Conservation (phyloP, 441 rosid species). For the Jatropha podagrica region DNA sequence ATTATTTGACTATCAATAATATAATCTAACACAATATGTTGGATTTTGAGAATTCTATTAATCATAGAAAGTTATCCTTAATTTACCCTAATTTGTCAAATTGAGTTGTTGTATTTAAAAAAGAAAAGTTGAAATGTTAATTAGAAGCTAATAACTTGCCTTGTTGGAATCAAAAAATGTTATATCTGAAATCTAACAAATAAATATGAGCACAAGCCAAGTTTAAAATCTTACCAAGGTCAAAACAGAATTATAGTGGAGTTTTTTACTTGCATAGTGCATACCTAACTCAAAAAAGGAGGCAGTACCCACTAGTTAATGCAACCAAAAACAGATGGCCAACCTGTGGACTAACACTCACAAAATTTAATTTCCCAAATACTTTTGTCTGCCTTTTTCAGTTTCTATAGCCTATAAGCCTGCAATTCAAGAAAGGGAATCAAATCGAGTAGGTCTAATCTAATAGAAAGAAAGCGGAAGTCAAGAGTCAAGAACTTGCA, state of each 20-base stretch:
- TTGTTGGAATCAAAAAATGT: background rate
- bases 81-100: background rate
- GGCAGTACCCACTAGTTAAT: background rate
- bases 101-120: background rate
- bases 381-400: background rate
- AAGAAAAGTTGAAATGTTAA: background rate
- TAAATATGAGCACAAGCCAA: background rate
- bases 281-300: background rate
- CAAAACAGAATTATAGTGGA: background rate
- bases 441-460: background rate
- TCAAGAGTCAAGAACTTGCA: background rate
- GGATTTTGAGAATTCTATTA: no score
- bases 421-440: background rate
- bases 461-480: background rate
- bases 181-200: no score
- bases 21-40: no score
- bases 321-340: background rate
- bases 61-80: background rate
- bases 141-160: slow-evolving; percentile 4
- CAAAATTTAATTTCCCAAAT: background rate
- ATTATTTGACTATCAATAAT: background rate
- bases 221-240: no score
- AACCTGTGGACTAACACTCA: background rate
- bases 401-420: background rate
- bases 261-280: background rate